A percentile compares a stretch with the other conserved stretches of the same genome.
Conservation (phyloP, 2,329 filamentous ascomycete genomes). For the Fusarium humuli region DNA sequence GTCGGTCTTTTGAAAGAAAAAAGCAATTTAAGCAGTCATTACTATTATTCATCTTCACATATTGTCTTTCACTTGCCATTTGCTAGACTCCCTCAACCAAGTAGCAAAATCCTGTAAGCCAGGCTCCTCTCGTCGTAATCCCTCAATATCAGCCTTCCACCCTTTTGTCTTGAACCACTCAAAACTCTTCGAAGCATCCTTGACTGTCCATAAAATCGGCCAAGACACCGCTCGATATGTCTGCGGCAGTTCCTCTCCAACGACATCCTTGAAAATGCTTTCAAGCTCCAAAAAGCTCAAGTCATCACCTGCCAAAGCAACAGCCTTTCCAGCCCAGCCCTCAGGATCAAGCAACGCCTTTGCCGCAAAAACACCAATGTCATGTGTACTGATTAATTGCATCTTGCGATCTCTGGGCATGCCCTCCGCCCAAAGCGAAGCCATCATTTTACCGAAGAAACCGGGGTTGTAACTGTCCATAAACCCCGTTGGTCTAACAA, state of each 20-base stretch:
- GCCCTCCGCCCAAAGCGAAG: constrained; percentile 39
- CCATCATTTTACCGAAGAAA: constrained; percentile 46
- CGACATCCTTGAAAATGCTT: background rate
- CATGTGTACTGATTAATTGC: constrained; percentile 44
- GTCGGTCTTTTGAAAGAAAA: background rate
- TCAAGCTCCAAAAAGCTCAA: constrained; percentile 17
- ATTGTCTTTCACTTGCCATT: constrained; percentile 19
- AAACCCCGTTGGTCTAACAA: constrained; percentile 45
- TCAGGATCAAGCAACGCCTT: constrained; percentile 9
- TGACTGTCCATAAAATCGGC: constrained; percentile 18
- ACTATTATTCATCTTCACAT: background rate
- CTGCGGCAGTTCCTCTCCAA: constrained; percentile 12
- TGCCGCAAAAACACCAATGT: constrained; percentile 40
- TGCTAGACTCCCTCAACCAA: constrained; percentile 41
- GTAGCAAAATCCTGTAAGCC: constrained; percentile 20
- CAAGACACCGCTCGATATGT: constrained; percentile 13
- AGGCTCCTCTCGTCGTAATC: background rate
- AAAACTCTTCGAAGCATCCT: constrained; percentile 29
- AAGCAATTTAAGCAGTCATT: background rate
- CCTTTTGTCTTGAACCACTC: constrained; percentile 30
- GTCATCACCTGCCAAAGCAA: constrained; percentile 23
- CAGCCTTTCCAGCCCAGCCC: constrained; percentile 2
- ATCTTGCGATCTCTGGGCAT: constrained; percentile 41
- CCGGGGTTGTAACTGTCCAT: constrained; percentile 46
- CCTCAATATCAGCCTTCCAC: constrained; percentile 25